Percentiles rank a stretch among this genome's conserved stretches.
Conservation (phyloP, 1,284 basidiomycete species). For the Cutaneotrichosporon curvatum region DNA sequence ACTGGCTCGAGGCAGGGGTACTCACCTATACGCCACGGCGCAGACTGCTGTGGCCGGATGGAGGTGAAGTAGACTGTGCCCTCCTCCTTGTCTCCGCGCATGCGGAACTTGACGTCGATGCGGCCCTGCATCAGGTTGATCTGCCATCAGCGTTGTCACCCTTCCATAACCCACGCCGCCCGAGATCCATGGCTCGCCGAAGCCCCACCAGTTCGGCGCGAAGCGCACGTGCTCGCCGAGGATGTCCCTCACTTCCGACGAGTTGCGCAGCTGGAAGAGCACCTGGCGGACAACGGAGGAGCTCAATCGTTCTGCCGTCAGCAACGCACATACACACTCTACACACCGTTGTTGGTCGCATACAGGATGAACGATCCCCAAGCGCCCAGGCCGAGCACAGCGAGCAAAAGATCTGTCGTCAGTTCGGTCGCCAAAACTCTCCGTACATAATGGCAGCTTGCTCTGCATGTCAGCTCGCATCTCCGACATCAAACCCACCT, state of each 20-base stretch:
- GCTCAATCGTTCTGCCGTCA: constrained; percentile 37
- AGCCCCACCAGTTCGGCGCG: constrained; percentile 39
- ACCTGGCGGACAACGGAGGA: constrained; percentile 43
- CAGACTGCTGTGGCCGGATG: constrained; percentile 41
- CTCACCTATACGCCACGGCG: constrained; percentile 42
- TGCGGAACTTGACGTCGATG: constrained; percentile 44
- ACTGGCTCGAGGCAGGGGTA: not conserved
- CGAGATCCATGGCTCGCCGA: constrained; percentile 46
- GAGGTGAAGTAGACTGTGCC: constrained; percentile 47
- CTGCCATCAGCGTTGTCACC: constrained; percentile 13
- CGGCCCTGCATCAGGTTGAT: constrained; percentile 46
- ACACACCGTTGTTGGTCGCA: constrained; percentile 43
- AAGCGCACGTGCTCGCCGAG: constrained; percentile 38
- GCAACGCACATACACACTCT: too few relatives aligned
- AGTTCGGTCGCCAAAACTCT: not conserved
- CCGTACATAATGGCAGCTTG: constrained; percentile 30
- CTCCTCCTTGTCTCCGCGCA: constrained; percentile 35
- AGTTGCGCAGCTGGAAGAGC: constrained; percentile 43
- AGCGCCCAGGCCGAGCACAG: constrained; percentile 28
- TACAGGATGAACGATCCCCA: constrained; percentile 44
- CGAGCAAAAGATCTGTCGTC: constrained; percentile 31
- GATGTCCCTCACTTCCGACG: constrained; percentile 30
- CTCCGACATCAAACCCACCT: constrained; percentile 21
- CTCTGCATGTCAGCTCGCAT: constrained; percentile 19
- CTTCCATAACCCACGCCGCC: constrained; percentile 30